These are phyloP conservation scores for Colletotrichum tamarilloi DNA, from an alignment of 2,329 filamentous ascomycete genomes.

Conservation along the genomic window DNA sequence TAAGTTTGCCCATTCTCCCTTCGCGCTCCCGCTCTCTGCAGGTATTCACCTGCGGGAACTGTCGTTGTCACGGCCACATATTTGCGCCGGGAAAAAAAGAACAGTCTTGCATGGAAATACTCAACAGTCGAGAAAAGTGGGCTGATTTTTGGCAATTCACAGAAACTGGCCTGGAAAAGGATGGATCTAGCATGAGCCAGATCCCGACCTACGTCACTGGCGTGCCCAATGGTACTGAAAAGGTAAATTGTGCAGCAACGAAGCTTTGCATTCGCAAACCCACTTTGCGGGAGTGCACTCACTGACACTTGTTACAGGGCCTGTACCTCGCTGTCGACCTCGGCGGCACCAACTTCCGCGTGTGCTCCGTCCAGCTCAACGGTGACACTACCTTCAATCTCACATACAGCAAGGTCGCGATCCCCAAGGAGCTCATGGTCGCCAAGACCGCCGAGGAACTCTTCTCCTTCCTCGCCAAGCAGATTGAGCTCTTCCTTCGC, in stretches of 20 bases:
- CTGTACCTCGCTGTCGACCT: constrained; percentile 96
- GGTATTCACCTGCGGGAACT: neutral
- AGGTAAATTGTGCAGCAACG: constrained; percentile 65
- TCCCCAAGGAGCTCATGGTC: constrained; percentile 90
- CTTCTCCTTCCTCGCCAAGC: constrained; percentile 91
- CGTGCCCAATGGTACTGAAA: constrained; percentile 97
- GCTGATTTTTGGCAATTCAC: constrained; percentile 22
- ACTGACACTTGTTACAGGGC: constrained; percentile 68
- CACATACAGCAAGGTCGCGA: constrained; percentile 91
- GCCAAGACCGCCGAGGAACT: constrained; percentile 88
- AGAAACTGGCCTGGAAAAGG: constrained; percentile 85
- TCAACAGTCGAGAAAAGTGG: neutral
- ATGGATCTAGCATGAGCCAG: constrained; percentile 87
- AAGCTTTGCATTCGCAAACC: neutral
- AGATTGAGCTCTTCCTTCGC: constrained; percentile 89
- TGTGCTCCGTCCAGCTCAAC: constrained; percentile 93
- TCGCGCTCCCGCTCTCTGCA: too few species aligned
- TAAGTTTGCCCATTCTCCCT: constrained; percentile 44
- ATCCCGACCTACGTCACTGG: constrained; percentile 97
- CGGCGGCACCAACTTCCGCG: constrained; percentile 98
- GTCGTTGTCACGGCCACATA: neutral
- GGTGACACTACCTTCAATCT: constrained; percentile 96
- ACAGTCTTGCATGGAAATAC: constrained; percentile 13
- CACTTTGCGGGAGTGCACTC: neutral
- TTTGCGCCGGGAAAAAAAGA: too few species aligned